These are phyloP conservation scores for Backusella mclennaniae DNA, from an alignment of 192 early-diverging fungal species.

Conservation along the genomic window DNA sequence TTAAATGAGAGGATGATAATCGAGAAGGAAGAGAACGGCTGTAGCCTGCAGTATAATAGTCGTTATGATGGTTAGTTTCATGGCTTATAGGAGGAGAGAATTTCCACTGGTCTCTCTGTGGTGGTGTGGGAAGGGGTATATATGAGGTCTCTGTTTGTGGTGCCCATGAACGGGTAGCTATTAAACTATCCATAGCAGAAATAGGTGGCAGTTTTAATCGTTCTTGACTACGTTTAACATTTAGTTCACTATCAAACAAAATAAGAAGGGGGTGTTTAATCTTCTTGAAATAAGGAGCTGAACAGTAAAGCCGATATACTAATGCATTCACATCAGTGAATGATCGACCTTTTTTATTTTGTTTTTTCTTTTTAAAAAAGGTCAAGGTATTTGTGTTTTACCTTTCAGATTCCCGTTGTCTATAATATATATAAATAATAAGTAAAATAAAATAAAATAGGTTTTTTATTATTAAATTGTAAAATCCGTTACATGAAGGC, in stretches of 20 bases:
- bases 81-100: neutral
- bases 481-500: neutral
- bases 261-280: neutral
- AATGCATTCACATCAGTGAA: slow-evolving; percentile 3
- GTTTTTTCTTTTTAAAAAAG: neutral
- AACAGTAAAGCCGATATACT: neutral
- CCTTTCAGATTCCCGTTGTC: neutral
- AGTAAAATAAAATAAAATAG: slow-evolving; percentile 2
- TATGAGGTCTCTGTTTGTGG: neutral
- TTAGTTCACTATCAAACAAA: neutral
- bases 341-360: neutral
- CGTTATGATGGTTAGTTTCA: neutral
- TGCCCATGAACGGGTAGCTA: slow-evolving; percentile 6
- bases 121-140: neutral
- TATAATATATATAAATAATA: slow-evolving; percentile 8
- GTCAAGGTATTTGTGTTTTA: neutral
- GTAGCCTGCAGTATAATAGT: neutral
- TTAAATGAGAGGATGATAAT: neutral
- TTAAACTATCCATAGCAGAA: slow-evolving; percentile 10
- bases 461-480: neutral
- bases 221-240: neutral
- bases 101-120: slow-evolving; percentile 9
- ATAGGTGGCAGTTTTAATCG: slow-evolving; percentile 13
- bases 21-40: neutral
- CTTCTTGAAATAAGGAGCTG: neutral